Percentiles rank a stretch among this genome's conserved stretches.
Evolutionary conservation across 2,329 filamentous ascomycete species (phyloP).

Genomic region (Pestalotiopsis sp.): DNA sequence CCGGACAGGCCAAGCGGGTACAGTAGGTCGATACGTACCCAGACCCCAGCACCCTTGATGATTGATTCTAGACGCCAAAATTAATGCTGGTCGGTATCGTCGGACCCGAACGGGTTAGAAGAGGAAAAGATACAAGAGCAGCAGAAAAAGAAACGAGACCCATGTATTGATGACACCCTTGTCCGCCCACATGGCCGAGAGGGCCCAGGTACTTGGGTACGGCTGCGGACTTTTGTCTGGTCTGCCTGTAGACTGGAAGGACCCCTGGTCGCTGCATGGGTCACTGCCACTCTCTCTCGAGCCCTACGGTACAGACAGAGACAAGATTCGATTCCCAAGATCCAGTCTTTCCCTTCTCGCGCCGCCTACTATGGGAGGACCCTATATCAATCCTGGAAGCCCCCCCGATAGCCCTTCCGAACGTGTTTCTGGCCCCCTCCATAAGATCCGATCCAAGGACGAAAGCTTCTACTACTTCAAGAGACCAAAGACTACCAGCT

Average conservation of each 20-base stretch:
- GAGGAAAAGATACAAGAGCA: background rate
- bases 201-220: slow-evolving; percentile 9
- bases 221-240: slow-evolving; percentile 5
- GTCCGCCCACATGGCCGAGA: slow-evolving; percentile 5
- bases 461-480: background rate
- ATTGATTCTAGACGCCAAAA: background rate
- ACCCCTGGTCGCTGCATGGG: slow-evolving; percentile 14
- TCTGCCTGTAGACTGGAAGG: background rate
- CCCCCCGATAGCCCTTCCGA: slow-evolving; percentile 24
- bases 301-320: slow-evolving; percentile 4
- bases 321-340: slow-evolving; percentile 10
- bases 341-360: slow-evolving; percentile 7
- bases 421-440: slow-evolving; percentile 25
- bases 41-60: background rate
- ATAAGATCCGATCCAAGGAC: slow-evolving; percentile 9
- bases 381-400: slow-evolving; percentile 27
- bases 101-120: background rate
- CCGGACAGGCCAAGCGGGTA: background rate
- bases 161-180: background rate
- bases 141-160: background rate
- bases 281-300: slow-evolving; percentile 15
- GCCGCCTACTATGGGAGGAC: slow-evolving; percentile 1
- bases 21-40: background rate
- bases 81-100: background rate
- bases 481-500: background rate